Conservation (phyloP, 768 basidiomycete genomes). For the Mycena olivaceomarginata region DNA sequence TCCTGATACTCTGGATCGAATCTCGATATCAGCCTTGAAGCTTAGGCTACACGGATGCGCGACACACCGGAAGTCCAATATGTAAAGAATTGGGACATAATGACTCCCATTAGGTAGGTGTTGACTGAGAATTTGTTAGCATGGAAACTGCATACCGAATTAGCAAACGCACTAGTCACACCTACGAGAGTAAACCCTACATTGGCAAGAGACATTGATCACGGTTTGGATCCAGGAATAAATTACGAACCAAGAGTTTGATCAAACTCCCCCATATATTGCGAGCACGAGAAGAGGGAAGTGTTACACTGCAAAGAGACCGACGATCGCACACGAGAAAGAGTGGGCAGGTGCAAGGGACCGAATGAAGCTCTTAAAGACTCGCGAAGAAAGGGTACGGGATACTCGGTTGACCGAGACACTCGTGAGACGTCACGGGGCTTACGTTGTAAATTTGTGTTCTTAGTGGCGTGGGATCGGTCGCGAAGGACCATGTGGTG, state of each 20-base stretch:
- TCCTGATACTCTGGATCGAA: constrained; percentile 1
- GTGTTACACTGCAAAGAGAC: not conserved
- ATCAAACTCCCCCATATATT: not conserved
- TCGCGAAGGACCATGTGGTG: no score
- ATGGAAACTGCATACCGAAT: no score
- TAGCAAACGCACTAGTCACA: no score
- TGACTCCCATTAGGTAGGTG: no score
- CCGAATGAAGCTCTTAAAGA: not conserved
- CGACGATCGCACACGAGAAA: not conserved
- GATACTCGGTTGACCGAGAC: not conserved
- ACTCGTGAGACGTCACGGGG: not conserved
- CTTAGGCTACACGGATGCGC: not conserved
- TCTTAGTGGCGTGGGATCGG: not conserved
- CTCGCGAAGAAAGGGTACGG: not conserved
- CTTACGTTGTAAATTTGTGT: not conserved
- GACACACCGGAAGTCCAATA: not conserved
- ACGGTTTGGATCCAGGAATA: no score
- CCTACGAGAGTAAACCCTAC: no score
- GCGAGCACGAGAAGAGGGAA: not conserved
- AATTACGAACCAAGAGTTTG: not conserved
- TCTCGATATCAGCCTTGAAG: not conserved
- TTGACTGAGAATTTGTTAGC: no score
- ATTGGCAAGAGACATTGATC: no score
- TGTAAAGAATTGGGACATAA: no score
- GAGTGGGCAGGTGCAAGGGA: not conserved